Evolutionary conservation across 805 yeast species (phyloP), one percentile per base, ranked within the genome.

Genomic region (Starmerella bacillaris): DNA sequence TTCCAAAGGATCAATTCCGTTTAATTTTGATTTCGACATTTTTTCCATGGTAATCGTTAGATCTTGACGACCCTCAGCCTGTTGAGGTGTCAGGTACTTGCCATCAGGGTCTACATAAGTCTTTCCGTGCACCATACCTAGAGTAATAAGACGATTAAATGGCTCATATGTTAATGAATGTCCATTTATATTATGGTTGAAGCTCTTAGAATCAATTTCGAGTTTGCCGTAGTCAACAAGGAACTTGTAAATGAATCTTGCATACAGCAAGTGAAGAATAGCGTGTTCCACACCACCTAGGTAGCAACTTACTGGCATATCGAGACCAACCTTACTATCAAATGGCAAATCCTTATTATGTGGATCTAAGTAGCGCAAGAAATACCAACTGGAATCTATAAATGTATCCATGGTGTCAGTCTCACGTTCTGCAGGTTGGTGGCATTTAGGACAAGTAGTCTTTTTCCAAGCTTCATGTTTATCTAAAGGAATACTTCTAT

Each of bases 401-500:
- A 89, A 89, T 0, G 98, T 89, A 51, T 89, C 98, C 98, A 89
- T 86, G 0, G 98, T 89, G 50, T 89, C 98, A 0, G 96, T 80
- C 44, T 89, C 98, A 48, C 98, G 67, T 37, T 67, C 71, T 0
- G 94, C 92, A 15, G 62, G 57, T 1, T 62, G 60, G 5, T 53
- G 47, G 59, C 98, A 89, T 0, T 68, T 64, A 5, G 98, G 98
- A 54, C 98, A 89, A 21, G 60, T 54, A 1, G 77, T 70, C 40
- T 78, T 63, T 6, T 73, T 72, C 62, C 82, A 86, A 15, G 72
- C 76, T 0, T 67, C 67, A 34, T 74, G 60, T 17, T 68, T 64
- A 2, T 72, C 70, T 30, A 86, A 59, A 6, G 95, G 93, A 31
- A 77, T 76, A 0, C 72, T 72, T 22, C 35, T 27, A 26, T 50